Conservation (phyloP, 257 asterid species). For the Fraxinus anomala region DNA sequence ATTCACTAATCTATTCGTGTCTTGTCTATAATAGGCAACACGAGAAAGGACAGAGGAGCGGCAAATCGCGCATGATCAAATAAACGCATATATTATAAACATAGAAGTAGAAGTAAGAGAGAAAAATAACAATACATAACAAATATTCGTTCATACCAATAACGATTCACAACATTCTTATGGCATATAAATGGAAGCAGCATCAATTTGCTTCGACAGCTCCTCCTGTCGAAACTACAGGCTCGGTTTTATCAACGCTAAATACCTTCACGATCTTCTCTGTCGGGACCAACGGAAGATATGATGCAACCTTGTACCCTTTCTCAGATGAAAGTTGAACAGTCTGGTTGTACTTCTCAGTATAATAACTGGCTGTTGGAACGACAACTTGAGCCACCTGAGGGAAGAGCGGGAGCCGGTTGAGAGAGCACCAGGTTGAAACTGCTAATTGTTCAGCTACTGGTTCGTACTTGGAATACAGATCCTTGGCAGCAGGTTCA, state of each 20-base stretch:
- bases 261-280: slow-evolving; percentile 69
- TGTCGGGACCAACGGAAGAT: slow-evolving; percentile 81
- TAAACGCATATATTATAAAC: no score
- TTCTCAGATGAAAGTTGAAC: slow-evolving; percentile 62
- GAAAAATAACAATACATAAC: no score
- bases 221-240: slow-evolving; percentile 24
- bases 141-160: no score
- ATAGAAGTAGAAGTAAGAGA: no score
- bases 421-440: slow-evolving; percentile 64
- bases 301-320: slow-evolving; percentile 71
- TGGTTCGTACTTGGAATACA: slow-evolving; percentile 77
- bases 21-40: no score
- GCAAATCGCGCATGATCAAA: no score
- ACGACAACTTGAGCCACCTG: slow-evolving; percentile 66
- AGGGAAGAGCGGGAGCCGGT: slow-evolving; percentile 77
- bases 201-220: slow-evolving; percentile 33
- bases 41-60: no score
- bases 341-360: slow-evolving; percentile 70
- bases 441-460: slow-evolving; percentile 78
- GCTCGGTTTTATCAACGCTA: slow-evolving; percentile 20
- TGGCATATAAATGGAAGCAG: not conserved
- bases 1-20: no score
- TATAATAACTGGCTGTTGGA: slow-evolving; percentile 70
- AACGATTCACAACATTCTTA: no score
- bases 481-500: slow-evolving; percentile 79